Conservation (phyloP, 2,329 filamentous ascomycete species). For the Phyllachora maydis region DNA sequence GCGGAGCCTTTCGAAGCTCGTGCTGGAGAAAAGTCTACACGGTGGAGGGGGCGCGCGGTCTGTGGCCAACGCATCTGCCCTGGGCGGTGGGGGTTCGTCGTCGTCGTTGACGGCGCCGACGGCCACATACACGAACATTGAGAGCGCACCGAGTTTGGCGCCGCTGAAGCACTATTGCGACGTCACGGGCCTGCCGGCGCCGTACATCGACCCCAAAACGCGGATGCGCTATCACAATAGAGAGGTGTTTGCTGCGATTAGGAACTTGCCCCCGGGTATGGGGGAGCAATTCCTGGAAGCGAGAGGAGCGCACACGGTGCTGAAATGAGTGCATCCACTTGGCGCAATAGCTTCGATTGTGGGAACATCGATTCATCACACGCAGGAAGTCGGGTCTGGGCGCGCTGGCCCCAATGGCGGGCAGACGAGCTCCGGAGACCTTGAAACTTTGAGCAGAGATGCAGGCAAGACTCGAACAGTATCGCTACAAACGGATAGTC, state of each 20-base stretch:
- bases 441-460: no score
- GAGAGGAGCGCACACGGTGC: constrained; percentile 74
- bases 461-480: no score
- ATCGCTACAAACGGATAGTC: no score
- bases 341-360: no score
- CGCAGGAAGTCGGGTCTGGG: no score
- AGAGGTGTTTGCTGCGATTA: constrained; percentile 74
- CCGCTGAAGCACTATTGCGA: constrained; percentile 87
- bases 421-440: no score
- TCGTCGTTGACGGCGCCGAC: constrained; percentile 37
- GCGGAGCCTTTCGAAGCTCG: constrained; percentile 67
- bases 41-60: neutral
- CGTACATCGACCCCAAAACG: constrained; percentile 90
- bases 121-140: constrained; percentile 90
- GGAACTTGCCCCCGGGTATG: constrained; percentile 59
- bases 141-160: constrained; percentile 67
- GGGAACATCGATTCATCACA: neutral
- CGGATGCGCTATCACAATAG: constrained; percentile 80
- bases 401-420: no score
- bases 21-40: constrained; percentile 58
- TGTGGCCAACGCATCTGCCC: constrained; percentile 11
- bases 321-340: constrained; percentile 71
- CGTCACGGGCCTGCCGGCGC: constrained; percentile 77
- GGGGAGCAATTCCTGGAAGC: constrained; percentile 80
- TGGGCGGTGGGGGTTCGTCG: constrained; percentile 12